Evolutionary conservation across 2,329 filamentous ascomycete genomes (phyloP).

Genomic region (Epichloe amarillans): DNA sequence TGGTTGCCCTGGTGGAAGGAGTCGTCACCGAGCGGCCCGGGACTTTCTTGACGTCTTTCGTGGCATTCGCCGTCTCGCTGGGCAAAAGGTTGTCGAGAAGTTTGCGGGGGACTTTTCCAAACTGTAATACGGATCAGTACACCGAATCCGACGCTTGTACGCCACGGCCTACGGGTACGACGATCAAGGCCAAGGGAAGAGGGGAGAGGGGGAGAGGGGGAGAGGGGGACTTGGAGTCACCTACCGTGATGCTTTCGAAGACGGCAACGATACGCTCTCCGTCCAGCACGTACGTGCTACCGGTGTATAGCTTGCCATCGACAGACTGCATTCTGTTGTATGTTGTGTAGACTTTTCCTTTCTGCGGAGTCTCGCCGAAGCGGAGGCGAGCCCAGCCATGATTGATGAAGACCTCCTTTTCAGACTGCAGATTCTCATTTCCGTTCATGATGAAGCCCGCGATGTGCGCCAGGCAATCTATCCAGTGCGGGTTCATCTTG

Average conservation of each 20-base stretch:
- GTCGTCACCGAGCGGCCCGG: too few relatives aligned
- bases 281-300: constrained; percentile 43
- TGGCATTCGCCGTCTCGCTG: too few relatives aligned
- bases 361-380: neutral
- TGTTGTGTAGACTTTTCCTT: constrained; percentile 27
- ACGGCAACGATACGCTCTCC: constrained; percentile 34
- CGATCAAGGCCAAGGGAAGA: too few relatives aligned
- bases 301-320: constrained; percentile 29
- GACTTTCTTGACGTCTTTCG: too few relatives aligned
- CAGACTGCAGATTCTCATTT: too few relatives aligned
- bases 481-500: constrained; percentile 28
- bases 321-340: constrained; percentile 45
- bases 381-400: constrained; percentile 40
- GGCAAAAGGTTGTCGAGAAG: too few relatives aligned
- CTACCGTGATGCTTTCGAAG: constrained; percentile 34
- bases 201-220: too few relatives aligned
- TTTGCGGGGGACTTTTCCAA: too few relatives aligned
- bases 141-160: neutral
- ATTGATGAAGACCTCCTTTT: constrained; percentile 36
- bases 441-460: constrained; percentile 47
- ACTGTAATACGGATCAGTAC: neutral
- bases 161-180: too few relatives aligned
- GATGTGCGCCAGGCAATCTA: constrained; percentile 45
- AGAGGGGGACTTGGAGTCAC: neutral
- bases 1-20: too few relatives aligned